phyloP scores from a whole-genome alignment of 331 rosid genomes.

The Rosa hybrid region DNA sequence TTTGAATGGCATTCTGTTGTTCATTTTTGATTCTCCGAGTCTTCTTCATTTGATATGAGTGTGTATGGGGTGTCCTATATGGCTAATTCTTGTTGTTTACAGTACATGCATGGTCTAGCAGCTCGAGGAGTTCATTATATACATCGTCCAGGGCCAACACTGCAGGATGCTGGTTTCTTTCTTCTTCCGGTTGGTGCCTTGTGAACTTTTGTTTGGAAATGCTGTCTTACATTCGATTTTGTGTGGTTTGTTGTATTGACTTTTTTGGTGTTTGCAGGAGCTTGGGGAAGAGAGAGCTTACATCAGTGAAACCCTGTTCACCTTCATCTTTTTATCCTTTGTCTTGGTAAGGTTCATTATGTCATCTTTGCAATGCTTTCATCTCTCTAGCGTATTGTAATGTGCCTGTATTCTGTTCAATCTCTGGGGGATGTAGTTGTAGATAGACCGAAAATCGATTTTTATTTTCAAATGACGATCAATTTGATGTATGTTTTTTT shows the following conservation, averaged over 20 bases:
- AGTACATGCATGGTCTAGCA: conserved; percentile 97
- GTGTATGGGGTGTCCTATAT: conserved; percentile 4
- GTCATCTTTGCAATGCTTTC: conserved; percentile 6
- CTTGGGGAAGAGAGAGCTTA: conserved; percentile 87
- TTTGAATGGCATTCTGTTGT: background rate
- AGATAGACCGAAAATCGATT: background rate
- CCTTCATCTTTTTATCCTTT: conserved; percentile 73
- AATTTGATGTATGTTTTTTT: background rate
- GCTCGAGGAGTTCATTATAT: conserved; percentile 96
- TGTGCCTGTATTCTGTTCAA: conserved; percentile 13
- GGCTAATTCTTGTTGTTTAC: conserved; percentile 35
- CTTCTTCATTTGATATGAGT: background rate
- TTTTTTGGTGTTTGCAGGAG: conserved; percentile 50
- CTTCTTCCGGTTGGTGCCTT: conserved; percentile 77
- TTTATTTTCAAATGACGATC: background rate
- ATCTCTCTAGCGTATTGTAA: background rate
- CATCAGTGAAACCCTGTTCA: conserved; percentile 85
- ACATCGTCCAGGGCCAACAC: conserved; percentile 87
- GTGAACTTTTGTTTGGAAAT: background rate
- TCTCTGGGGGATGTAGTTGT: background rate
- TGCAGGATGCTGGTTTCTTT: conserved; percentile 86
- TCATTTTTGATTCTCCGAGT: background rate
- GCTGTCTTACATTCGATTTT: conserved; percentile 23
- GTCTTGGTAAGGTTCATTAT: conserved; percentile 60
- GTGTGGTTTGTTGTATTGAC: background rate